phyloP scores from a whole-genome alignment of 148 eudicot genomes.

The Vaccinium corymbosum region DNA sequence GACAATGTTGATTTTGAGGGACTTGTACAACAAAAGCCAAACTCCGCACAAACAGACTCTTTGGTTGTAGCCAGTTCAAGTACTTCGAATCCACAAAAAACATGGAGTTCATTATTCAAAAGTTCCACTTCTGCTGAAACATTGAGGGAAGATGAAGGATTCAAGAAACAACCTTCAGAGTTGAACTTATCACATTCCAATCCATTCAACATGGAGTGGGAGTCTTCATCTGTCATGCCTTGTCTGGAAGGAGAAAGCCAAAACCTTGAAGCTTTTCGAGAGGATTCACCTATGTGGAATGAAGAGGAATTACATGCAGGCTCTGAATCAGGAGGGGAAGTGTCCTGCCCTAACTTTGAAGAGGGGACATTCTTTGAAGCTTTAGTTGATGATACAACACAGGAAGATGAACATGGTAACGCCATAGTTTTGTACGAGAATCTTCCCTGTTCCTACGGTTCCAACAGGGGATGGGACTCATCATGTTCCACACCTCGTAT shows the following conservation, averaged over 20 bases:
- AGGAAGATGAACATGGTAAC: constrained; percentile 12
- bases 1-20: background rate
- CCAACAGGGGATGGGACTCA: constrained; percentile 24
- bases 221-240: constrained; percentile 14
- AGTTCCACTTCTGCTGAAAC: constrained; percentile 17
- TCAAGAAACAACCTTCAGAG: constrained; percentile 16
- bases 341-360: background rate
- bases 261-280: background rate
- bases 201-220: constrained; percentile 9
- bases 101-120: constrained; percentile 58
- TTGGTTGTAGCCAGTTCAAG: constrained; percentile 8
- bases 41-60: constrained; percentile 16
- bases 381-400: constrained; percentile 5
- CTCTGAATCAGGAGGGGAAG: constrained; percentile 11
- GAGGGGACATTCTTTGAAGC: background rate
- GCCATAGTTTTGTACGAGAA: constrained; percentile 10
- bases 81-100: constrained; percentile 22
- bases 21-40: constrained; percentile 15
- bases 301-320: constrained; percentile 7
- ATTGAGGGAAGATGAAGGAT: constrained; percentile 17
- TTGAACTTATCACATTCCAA: constrained; percentile 3
- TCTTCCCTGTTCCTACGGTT: constrained; percentile 16
- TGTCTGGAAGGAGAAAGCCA: constrained; percentile 12
- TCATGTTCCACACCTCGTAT: background rate
- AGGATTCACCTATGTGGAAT: constrained; percentile 2